Conservation (phyloP, 352 stramenopile species). For the Aphanomyces stellatus region DNA sequence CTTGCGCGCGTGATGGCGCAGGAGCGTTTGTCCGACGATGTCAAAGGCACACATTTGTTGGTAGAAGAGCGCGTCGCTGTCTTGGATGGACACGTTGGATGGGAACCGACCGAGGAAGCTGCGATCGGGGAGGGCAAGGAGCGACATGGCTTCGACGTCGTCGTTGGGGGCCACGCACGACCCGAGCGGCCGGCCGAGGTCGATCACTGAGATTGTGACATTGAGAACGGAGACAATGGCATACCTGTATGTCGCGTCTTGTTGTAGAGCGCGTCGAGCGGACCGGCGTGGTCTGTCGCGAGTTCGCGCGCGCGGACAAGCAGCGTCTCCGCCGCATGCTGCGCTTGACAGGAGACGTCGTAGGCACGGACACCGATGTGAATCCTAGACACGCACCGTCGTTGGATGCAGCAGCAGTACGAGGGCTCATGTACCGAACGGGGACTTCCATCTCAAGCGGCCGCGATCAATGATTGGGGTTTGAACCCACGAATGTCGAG, state of each 20-base stretch:
- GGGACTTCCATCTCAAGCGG: no score
- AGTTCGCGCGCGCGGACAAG: conserved; percentile 44
- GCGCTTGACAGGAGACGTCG: conserved; percentile 72
- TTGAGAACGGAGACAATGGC: neutral
- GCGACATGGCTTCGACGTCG: conserved; percentile 60
- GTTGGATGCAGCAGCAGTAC: neutral
- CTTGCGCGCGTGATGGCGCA: conserved; percentile 28
- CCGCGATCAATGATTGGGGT: no score
- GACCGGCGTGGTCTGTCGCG: conserved; percentile 30
- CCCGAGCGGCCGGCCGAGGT: conserved; percentile 59
- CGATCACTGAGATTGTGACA: conserved; percentile 33
- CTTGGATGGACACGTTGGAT: neutral
- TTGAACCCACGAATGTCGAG: no score
- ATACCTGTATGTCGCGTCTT: conserved; percentile 41
- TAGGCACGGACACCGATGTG: conserved; percentile 77
- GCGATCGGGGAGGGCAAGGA: conserved; percentile 55
- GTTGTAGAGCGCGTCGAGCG: conserved; percentile 80
- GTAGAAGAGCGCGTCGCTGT: conserved; percentile 69
- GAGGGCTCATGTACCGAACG: no score
- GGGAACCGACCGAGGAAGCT: conserved; percentile 24
- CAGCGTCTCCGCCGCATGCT: conserved; percentile 60
- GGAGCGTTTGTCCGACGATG: conserved; percentile 45
- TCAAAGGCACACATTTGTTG: conserved; percentile 79
- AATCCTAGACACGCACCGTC: conserved; percentile 28
- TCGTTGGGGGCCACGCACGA: conserved; percentile 59